Base-by-base conservation (phyloP, 495 filamentous ascomycete genomes). In the Symbiotaphrina buchneri region DNA sequence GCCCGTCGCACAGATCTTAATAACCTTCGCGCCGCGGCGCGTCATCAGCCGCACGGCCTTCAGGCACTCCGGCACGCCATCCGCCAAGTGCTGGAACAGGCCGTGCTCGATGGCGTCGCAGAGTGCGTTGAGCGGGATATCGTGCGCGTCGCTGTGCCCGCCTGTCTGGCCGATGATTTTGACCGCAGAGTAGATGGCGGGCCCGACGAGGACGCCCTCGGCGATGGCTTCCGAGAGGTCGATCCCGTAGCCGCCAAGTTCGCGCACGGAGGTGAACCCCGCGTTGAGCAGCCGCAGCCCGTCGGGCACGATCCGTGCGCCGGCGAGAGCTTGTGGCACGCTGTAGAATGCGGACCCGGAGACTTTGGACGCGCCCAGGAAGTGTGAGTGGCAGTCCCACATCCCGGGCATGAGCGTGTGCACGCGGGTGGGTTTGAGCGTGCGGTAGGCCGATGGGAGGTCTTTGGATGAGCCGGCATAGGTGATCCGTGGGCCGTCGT, bases 311-410 rank as follows among this genome's bases (percentile, higher is more conserved):
- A 46, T 43, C 0, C 55, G 46, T 1, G 53, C 53, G 6, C 58
- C 58, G 5, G 49, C 42, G 1, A 46, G 36, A 15, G 13, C 28
- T 30, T 13, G 23, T 10, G 39, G 29, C 10, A 32, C 36, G 17
- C 31, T 21, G 11, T 31, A 20, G 16, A 40, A 21, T 4, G 21
- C 24, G 11, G 36, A 24, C 27, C 40, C 32, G 8, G 13, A 29
- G 14, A 27, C 21, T 21, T 5, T 5, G 11, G 28, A 25, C 5
- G 32, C 30, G 35, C 48, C 45, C 4, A 39, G 10, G 37, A 54
- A 63, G 37, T 65, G 61, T 14, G 41, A 46, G 40, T 66, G 61
- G 31, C 47, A 52, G 33, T 66, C 61, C 61, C 61, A 66, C 5
- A 66, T 43, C 2, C 61, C 61, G 5, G 61, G 61, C 55, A 65